These are phyloP conservation scores for Metschnikowia chrysomelidarum DNA, from an alignment of 805 yeast genomes.

Conservation along the genomic window DNA sequence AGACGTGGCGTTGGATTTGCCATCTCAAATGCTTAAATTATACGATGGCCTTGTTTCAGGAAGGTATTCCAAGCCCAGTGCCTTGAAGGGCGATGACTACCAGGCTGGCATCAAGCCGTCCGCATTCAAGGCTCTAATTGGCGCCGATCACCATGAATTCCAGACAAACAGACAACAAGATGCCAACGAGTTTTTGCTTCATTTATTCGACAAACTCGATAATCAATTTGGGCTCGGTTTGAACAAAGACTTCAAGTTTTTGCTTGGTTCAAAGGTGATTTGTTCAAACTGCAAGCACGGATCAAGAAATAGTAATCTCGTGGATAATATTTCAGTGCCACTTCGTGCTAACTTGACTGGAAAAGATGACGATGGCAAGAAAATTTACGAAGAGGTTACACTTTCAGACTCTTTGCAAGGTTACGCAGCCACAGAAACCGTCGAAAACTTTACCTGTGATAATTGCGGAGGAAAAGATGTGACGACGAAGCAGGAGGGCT, in stretches of 20 bases:
- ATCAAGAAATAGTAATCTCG: slow-evolving; percentile 50
- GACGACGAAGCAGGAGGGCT: slow-evolving; percentile 41
- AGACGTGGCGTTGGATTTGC: slow-evolving; percentile 63
- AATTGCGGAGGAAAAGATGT: slow-evolving; percentile 40
- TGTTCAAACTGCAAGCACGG: slow-evolving; percentile 60
- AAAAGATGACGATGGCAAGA: slow-evolving; percentile 44
- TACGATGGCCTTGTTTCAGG: slow-evolving; percentile 80
- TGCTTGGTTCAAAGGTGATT: slow-evolving; percentile 60
- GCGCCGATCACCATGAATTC: slow-evolving; percentile 78
- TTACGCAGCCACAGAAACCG: slow-evolving; percentile 47
- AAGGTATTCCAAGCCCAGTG: slow-evolving; percentile 61
- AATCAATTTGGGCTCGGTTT: slow-evolving; percentile 43
- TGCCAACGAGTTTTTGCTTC: slow-evolving; percentile 83
- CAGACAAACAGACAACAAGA: slow-evolving; percentile 90
- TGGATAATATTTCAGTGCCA: slow-evolving; percentile 65
- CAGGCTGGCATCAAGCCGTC: slow-evolving; percentile 78
- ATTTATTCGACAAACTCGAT: slow-evolving; percentile 63
- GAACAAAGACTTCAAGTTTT: slow-evolving; percentile 60
- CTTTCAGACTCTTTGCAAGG: slow-evolving; percentile 48
- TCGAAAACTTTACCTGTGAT: slow-evolving; percentile 64
- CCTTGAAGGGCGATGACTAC: slow-evolving; percentile 45
- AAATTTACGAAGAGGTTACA: slow-evolving; percentile 46
- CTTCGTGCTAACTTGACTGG: slow-evolving; percentile 43
- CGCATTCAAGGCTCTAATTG: slow-evolving; percentile 72
- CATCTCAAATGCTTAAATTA: slow-evolving; percentile 74